Conservation (phyloP, 208 protist genomes). For the Endotrypanum monterogeii region DNA sequence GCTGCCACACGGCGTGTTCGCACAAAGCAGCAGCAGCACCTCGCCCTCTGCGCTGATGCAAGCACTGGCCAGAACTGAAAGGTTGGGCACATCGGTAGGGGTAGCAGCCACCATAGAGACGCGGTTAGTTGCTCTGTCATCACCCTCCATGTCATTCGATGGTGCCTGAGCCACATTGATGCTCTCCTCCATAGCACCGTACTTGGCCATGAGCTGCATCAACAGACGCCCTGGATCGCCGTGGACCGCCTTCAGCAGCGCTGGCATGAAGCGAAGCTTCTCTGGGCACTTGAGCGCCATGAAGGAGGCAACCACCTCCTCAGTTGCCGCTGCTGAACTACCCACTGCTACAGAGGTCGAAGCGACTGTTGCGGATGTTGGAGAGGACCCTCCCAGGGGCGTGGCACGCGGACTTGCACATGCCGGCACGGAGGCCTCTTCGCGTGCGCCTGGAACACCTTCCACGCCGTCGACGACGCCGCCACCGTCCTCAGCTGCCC, state of each 20-base stretch:
- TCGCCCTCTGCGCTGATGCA: slow-evolving; percentile 32
- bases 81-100: background rate
- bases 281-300: slow-evolving; percentile 58
- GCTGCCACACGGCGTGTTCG: background rate
- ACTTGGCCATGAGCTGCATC: slow-evolving; percentile 54
- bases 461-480: background rate
- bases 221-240: slow-evolving; percentile 44
- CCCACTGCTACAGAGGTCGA: background rate
- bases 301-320: slow-evolving; percentile 37
- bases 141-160: too few relatives aligned
- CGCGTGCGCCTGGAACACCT: background rate
- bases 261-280: slow-evolving; percentile 56
- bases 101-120: background rate
- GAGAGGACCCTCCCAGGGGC: background rate
- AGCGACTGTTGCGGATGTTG: background rate
- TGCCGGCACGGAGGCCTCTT: background rate
- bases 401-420: background rate
- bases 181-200: slow-evolving; percentile 36
- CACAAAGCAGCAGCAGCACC: slow-evolving; percentile 34
- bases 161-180: background rate
- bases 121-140: background rate
- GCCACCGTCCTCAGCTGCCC: background rate
- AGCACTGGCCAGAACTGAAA: slow-evolving; percentile 16
- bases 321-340: slow-evolving; percentile 5
- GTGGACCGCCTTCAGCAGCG: slow-evolving; percentile 44